A percentile compares a stretch with the other conserved stretches of the same genome.
These are phyloP conservation scores for Yamadazyma scolyti DNA, from an alignment of 805 yeast species.

Conservation along the genomic window DNA sequence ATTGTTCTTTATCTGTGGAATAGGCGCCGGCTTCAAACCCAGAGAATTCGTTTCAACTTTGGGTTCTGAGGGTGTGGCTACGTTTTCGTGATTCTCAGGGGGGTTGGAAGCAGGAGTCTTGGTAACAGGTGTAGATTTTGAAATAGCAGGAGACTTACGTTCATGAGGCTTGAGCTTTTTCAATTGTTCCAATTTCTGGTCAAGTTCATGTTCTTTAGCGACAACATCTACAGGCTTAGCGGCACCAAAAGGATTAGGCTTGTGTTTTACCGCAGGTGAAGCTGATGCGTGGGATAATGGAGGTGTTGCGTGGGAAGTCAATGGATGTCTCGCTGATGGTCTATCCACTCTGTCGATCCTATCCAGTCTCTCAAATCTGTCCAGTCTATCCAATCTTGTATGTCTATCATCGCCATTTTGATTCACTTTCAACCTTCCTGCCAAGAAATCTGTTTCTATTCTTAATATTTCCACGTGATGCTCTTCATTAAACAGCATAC, in stretches of 20 bases:
- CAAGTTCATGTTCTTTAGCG: conserved; percentile 61
- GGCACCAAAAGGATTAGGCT: conserved; percentile 72
- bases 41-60: conserved; percentile 1
- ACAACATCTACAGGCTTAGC: conserved; percentile 84
- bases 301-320: conserved; percentile 2
- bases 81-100: neutral
- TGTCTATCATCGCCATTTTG: conserved; percentile 1
- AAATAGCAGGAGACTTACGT: neutral
- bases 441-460: conserved; percentile 26
- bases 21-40: conserved; percentile 14
- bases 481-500: conserved; percentile 36
- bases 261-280: conserved; percentile 28
- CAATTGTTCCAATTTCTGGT: conserved; percentile 23
- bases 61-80: neutral
- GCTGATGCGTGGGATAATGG: conserved; percentile 4
- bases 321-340: neutral
- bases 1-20: conserved; percentile 14
- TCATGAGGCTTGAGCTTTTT: neutral
- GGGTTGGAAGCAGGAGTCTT: neutral
- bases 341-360: conserved; percentile 1
- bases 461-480: conserved; percentile 26
- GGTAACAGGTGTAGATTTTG: conserved; percentile 8
- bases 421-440: conserved; percentile 14
- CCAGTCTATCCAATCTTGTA: too few species aligned
- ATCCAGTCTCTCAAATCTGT: too few species aligned